Evolutionary conservation across 2,329 filamentous ascomycete genomes (phyloP).

Genomic region (Talaromyces verruculosus): DNA sequence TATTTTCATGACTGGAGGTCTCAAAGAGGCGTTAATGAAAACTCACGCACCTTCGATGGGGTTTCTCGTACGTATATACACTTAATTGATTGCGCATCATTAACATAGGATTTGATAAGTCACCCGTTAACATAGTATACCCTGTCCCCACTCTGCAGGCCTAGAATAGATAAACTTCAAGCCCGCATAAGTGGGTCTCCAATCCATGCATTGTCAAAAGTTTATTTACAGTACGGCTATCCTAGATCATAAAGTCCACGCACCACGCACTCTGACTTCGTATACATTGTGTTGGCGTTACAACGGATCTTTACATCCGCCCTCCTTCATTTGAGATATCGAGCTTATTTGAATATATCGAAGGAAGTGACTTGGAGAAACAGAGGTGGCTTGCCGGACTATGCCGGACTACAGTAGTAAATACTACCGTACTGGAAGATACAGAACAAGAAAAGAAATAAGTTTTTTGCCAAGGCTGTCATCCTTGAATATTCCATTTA

Average conservation of each 20-base stretch:
- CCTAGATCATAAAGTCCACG: not conserved
- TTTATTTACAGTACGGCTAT: not conserved
- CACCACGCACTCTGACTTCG: not conserved
- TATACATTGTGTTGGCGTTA: not conserved
- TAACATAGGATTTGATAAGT: not conserved
- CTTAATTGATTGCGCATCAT: too few relatives aligned
- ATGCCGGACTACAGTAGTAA: not conserved
- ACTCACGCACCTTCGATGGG: too few relatives aligned
- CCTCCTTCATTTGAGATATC: not conserved
- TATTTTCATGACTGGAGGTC: too few relatives aligned
- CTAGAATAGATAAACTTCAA: not conserved
- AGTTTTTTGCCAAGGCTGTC: not conserved
- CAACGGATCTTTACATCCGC: not conserved
- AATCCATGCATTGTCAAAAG: not conserved
- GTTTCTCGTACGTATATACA: too few relatives aligned
- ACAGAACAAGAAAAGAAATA: not conserved
- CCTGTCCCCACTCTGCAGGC: not conserved
- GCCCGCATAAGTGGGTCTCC: not conserved
- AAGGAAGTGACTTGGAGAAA: not conserved
- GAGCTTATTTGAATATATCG: not conserved
- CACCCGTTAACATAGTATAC: not conserved
- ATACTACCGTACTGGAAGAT: not conserved
- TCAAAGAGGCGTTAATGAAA: too few relatives aligned
- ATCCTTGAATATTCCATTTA: not conserved
- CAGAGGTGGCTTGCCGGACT: not conserved